phyloP scores from a whole-genome alignment of 331 rosid genomes.

The Quercus tomentella region DNA sequence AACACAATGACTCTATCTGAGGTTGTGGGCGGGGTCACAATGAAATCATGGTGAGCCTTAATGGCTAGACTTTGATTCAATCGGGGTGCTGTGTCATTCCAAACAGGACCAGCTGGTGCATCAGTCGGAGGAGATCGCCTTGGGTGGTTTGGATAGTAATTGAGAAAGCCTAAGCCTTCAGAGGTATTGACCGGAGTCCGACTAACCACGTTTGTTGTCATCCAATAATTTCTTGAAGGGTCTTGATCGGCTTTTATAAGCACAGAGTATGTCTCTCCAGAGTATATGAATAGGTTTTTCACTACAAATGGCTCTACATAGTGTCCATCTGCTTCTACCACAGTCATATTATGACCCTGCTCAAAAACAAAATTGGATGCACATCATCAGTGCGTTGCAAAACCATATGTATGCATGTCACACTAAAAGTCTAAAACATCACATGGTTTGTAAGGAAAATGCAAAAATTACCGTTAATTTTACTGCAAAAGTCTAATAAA shows the following conservation, averaged over 20 bases:
- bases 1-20: conserved; percentile 70
- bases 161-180: conserved; percentile 58
- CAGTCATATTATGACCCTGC: conserved; percentile 91
- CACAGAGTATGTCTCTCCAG: conserved; percentile 90
- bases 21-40: conserved; percentile 48
- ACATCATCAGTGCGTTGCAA: not conserved
- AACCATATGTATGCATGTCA: not conserved
- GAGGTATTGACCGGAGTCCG: conserved; percentile 47
- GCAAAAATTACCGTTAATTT: accelerated
- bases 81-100: conserved; percentile 44
- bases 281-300: conserved; percentile 63
- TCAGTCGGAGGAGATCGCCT: conserved; percentile 38
- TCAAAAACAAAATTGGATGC: not conserved
- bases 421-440: not conserved
- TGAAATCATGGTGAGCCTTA: conserved; percentile 47
- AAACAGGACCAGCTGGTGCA: conserved; percentile 55
- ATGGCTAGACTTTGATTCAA: conserved; percentile 56
- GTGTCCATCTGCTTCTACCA: conserved; percentile 91
- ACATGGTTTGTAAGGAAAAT: too few species aligned
- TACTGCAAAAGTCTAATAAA: too few species aligned
- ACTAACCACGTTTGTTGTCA: conserved; percentile 55
- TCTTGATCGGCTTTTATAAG: conserved; percentile 62
- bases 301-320: conserved; percentile 82
- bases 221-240: conserved; percentile 82
- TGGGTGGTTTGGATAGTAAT: conserved; percentile 90